Conservation (phyloP, 2,329 filamentous ascomycete genomes). For the Pseudogymnoascus sp. region DNA sequence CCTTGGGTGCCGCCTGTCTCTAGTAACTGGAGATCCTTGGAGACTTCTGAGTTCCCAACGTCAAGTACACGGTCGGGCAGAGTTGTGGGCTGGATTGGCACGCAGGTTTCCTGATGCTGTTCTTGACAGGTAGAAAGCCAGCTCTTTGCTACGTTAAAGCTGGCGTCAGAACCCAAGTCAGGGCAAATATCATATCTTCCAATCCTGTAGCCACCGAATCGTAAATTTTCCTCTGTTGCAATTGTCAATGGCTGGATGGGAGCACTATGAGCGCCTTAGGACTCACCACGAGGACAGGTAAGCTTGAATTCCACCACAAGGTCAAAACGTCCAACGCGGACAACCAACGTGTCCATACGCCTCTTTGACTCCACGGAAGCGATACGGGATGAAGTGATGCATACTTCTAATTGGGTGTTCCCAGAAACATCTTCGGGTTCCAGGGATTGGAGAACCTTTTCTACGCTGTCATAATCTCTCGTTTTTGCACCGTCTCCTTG, state of each 20-base stretch:
- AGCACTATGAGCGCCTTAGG: background rate
- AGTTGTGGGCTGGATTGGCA: background rate
- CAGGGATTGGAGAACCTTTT: background rate
- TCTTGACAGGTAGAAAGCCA: background rate
- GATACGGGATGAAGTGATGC: background rate
- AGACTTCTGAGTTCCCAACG: background rate
- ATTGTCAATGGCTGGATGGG: background rate
- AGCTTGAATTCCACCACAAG: conserved; percentile 1
- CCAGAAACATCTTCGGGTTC: background rate
- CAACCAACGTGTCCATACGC: background rate
- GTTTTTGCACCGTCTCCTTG: background rate
- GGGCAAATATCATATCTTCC: background rate
- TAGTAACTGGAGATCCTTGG: background rate
- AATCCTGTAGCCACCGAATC: background rate
- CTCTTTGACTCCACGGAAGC: background rate
- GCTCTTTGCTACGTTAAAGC: background rate
- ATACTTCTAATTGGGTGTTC: background rate
- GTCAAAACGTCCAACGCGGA: background rate
- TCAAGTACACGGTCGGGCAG: background rate
- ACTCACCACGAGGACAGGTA: background rate
- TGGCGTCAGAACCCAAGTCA: background rate
- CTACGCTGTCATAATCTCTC: background rate
- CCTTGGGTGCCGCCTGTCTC: background rate
- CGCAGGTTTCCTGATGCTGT: background rate
- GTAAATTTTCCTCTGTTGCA: background rate